phyloP scores from a whole-genome alignment of 345 rosid genomes.

The Eucalyptus brandiana region DNA sequence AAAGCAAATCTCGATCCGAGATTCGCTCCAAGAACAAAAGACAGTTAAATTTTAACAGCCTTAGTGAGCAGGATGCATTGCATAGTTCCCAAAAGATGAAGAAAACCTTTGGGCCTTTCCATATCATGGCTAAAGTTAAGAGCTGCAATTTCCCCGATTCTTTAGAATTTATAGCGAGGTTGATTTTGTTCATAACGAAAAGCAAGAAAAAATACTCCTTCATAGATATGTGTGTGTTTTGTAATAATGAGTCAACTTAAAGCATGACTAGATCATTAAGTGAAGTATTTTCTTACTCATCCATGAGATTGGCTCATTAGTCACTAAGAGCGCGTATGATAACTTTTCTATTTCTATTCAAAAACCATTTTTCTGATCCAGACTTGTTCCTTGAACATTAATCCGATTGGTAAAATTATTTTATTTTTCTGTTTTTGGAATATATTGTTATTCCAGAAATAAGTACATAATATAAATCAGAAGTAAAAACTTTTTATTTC shows the following conservation, averaged over 20 bases:
- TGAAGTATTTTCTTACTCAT: neutral
- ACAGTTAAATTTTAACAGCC: neutral
- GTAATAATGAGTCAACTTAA: neutral
- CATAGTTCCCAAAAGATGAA: neutral
- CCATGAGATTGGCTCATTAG: neutral
- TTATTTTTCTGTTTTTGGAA: too few species aligned
- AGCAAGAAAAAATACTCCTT: neutral
- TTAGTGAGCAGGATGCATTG: neutral
- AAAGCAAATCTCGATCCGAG: neutral
- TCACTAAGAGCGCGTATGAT: rapidly evolving
- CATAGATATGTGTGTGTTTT: neutral
- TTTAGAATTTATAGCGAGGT: neutral
- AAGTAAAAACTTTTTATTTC: rapidly evolving
- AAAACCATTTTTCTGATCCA: too few species aligned
- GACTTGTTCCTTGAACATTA: too few species aligned
- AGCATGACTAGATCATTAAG: neutral
- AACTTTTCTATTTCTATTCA: too few species aligned
- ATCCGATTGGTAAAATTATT: too few species aligned
- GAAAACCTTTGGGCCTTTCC: neutral
- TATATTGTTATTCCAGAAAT: rapidly evolving
- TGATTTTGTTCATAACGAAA: neutral
- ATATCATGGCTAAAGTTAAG: neutral
- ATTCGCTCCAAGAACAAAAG: neutral
- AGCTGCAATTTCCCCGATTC: neutral
- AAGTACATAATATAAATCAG: rapidly evolving